Evolutionary conservation across 441 rosid species (phyloP).

Genomic region (Populus hybrid): DNA sequence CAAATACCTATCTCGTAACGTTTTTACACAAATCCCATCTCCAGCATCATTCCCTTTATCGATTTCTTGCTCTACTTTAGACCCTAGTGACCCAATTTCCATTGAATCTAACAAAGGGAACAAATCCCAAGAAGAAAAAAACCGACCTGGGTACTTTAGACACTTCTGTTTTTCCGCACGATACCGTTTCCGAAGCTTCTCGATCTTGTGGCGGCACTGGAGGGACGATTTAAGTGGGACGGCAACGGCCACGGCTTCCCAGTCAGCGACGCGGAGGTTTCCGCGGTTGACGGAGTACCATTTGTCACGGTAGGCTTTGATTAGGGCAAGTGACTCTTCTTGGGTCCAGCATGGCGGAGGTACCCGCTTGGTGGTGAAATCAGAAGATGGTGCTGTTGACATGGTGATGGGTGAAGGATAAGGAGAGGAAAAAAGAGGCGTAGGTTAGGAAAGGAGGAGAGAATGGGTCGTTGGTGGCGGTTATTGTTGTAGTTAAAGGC

Average conservation of each 20-base stretch:
- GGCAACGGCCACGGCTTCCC: constrained; percentile 58
- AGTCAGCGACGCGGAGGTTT: no score
- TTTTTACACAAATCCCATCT: constrained; percentile 35
- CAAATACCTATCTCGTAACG: constrained; percentile 2
- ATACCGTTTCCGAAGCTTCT: constrained; percentile 80
- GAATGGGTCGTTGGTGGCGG: constrained; percentile 9
- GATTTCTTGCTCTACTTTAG: constrained; percentile 28
- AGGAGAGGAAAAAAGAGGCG: constrained; percentile 25
- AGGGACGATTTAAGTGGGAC: constrained; percentile 72
- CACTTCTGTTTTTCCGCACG: constrained; percentile 46
- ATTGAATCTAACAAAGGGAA: constrained; percentile 54
- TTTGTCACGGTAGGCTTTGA: constrained; percentile 64
- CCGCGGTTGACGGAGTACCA: no score
- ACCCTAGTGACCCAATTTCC: constrained; percentile 57
- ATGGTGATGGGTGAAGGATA: not conserved
- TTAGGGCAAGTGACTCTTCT: constrained; percentile 68
- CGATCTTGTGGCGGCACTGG: constrained; percentile 92
- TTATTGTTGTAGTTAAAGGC: constrained; percentile 3
- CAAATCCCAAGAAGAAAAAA: no score
- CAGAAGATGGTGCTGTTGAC: constrained; percentile 16
- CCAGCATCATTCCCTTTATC: constrained; percentile 20
- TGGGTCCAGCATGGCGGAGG: constrained; percentile 95
- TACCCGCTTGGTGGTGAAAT: constrained; percentile 51
- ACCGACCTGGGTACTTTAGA: no score
- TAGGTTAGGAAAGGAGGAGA: constrained; percentile 19